These are phyloP conservation scores for Phialocephala subalpina DNA, from an alignment of 2,329 filamentous ascomycete species.

Conservation along the genomic window DNA sequence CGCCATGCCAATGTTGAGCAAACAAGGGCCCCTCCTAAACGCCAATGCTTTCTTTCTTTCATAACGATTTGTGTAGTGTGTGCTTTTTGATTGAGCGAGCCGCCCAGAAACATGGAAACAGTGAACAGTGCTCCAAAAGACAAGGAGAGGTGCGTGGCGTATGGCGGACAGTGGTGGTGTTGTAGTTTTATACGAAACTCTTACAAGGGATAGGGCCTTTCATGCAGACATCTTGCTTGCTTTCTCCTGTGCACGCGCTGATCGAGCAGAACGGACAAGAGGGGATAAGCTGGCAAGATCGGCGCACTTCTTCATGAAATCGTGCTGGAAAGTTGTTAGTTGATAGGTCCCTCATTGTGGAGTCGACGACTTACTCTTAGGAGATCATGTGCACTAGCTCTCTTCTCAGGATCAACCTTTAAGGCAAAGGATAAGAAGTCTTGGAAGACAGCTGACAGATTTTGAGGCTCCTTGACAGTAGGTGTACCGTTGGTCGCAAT, in stretches of 20 bases:
- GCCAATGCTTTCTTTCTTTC: conserved; percentile 10
- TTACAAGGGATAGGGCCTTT: background rate
- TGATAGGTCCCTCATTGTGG: too few species aligned
- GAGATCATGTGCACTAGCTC: conserved; percentile 92
- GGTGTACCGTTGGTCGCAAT: conserved; percentile 98
- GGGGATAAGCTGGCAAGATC: conserved; percentile 82
- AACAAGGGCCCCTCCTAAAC: background rate
- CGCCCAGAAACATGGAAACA: background rate
- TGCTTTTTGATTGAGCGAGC: background rate
- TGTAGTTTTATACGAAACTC: conserved; percentile 3
- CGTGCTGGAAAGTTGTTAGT: conserved; percentile 61
- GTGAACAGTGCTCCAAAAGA: background rate
- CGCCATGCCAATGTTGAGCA: background rate
- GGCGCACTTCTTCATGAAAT: conserved; percentile 81
- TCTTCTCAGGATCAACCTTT: conserved; percentile 96
- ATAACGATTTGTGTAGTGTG: background rate
- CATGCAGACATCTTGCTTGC: conserved; percentile 46
- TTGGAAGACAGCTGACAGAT: conserved; percentile 80
- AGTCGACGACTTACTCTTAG: conserved; percentile 74
- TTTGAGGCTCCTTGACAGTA: conserved; percentile 90
- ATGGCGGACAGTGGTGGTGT: too few species aligned
- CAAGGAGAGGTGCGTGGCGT: background rate
- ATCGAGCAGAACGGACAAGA: conserved; percentile 84
- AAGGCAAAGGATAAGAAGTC: conserved; percentile 94
- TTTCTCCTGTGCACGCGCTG: conserved; percentile 87